Evolutionary conservation across 345 rosid species (phyloP).

Genomic region (Euclidium syriacum): DNA sequence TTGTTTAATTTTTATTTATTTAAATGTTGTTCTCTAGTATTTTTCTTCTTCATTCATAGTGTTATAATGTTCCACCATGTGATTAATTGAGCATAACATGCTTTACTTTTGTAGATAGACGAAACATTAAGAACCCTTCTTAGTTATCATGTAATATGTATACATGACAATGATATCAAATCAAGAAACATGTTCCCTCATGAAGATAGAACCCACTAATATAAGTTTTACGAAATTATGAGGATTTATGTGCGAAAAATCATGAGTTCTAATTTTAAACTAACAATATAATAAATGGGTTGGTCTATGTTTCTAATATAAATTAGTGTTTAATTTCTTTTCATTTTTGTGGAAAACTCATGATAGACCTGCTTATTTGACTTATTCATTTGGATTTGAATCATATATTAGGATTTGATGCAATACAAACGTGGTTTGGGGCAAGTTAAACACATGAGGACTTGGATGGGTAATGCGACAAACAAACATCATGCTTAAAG

Average conservation of each 20-base stretch:
- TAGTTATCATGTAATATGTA: background rate
- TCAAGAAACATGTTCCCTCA: background rate
- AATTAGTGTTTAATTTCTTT: too few species aligned
- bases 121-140: background rate
- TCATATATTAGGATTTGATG: too few species aligned
- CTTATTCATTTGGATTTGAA: too few species aligned
- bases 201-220: background rate
- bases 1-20: background rate
- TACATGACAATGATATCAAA: background rate
- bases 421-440: too few species aligned
- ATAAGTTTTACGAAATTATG: background rate
- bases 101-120: constrained; percentile 1
- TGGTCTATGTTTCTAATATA: too few species aligned
- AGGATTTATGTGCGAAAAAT: background rate
- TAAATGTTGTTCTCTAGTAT: background rate
- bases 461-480: too few species aligned
- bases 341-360: too few species aligned
- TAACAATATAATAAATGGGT: too few species aligned
- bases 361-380: too few species aligned
- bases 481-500: too few species aligned
- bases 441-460: too few species aligned
- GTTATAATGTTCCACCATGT: background rate
- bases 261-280: too few species aligned
- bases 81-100: constrained; percentile 9
- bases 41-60: background rate